Evolutionary conservation across 345 rosid species (phyloP).

Genomic region (Kandelia obovata): DNA sequence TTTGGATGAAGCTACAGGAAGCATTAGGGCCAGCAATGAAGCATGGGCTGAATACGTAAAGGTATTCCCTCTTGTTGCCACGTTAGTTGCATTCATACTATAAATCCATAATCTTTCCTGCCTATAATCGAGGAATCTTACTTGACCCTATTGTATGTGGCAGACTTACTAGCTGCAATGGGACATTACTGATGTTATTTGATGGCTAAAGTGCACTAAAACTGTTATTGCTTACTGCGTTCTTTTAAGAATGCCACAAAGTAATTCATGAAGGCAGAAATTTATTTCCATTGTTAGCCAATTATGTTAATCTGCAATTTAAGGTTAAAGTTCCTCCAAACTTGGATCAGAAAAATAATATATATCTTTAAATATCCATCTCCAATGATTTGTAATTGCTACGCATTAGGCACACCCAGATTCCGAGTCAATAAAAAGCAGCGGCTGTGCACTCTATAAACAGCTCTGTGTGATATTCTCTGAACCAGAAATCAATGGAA

Average conservation of each 20-base stretch:
- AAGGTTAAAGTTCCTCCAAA: conserved; percentile 8
- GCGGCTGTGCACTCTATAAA: conserved; percentile 47
- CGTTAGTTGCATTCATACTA: neutral
- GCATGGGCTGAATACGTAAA: conserved; percentile 40
- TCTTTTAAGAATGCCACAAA: neutral
- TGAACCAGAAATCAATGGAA: conserved; percentile 32
- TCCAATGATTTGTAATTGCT: conserved; percentile 1
- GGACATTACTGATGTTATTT: neutral
- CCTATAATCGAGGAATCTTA: conserved; percentile 3
- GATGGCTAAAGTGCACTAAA: neutral
- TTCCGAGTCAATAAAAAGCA: conserved; percentile 41
- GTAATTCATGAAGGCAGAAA: neutral
- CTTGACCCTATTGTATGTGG: neutral
- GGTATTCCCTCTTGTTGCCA: conserved; percentile 26
- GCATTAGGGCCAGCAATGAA: conserved; percentile 36
- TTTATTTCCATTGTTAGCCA: conserved; percentile 9
- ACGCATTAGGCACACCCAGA: conserved; percentile 46
- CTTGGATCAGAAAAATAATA: conserved; percentile 9
- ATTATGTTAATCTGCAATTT: neutral
- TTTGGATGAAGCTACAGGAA: conserved; percentile 39
- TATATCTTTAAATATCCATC: conserved; percentile 7
- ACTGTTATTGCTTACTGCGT: neutral
- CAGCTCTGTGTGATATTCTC: conserved; percentile 48
- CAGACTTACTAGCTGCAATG: conserved; percentile 3
- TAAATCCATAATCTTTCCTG: neutral